Percentiles rank a stretch among this genome's conserved stretches.
phyloP scores from a whole-genome alignment of 441 rosid species.

The Adansonia grandidieri region DNA sequence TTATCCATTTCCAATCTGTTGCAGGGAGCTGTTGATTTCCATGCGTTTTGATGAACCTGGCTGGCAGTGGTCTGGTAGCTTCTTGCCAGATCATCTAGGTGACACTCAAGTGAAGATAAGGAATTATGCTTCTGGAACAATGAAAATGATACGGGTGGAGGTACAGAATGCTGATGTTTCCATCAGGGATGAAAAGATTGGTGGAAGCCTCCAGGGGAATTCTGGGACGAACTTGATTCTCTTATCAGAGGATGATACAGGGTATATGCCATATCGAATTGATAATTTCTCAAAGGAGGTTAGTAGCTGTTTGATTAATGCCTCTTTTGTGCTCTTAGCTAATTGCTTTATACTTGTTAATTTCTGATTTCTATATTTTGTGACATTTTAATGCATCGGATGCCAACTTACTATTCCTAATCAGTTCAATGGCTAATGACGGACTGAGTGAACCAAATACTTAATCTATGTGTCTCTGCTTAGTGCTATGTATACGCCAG shows the following conservation, averaged over 20 bases:
- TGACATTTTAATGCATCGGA: neutral
- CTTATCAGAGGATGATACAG: slow-evolving; percentile 89
- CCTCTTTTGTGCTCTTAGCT: neutral
- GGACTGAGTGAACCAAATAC: neutral
- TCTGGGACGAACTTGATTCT: slow-evolving; percentile 94
- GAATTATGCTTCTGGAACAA: slow-evolving; percentile 70
- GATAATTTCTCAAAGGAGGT: slow-evolving; percentile 99
- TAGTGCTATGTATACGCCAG: slow-evolving; percentile 4
- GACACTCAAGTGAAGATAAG: slow-evolving; percentile 95
- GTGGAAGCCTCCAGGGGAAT: slow-evolving; percentile 74
- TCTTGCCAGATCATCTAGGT: slow-evolving; percentile 93
- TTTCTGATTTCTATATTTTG: neutral
- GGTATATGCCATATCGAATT: slow-evolving; percentile 95
- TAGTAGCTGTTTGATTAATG: slow-evolving; percentile 40
- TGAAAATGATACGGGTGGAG: slow-evolving; percentile 89
- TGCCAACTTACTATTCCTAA: neutral
- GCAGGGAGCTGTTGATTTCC: slow-evolving; percentile 88
- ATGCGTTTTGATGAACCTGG: slow-evolving; percentile 90
- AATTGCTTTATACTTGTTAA: neutral
- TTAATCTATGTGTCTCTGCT: neutral
- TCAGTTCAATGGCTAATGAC: neutral
- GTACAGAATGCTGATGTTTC: slow-evolving; percentile 92
- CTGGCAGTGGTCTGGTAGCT: slow-evolving; percentile 99
- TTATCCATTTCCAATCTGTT: slow-evolving; percentile 34
- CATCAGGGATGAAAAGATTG: slow-evolving; percentile 72